Conservation (phyloP, 1,284 basidiomycete species). For the Pterulicium gracile region DNA sequence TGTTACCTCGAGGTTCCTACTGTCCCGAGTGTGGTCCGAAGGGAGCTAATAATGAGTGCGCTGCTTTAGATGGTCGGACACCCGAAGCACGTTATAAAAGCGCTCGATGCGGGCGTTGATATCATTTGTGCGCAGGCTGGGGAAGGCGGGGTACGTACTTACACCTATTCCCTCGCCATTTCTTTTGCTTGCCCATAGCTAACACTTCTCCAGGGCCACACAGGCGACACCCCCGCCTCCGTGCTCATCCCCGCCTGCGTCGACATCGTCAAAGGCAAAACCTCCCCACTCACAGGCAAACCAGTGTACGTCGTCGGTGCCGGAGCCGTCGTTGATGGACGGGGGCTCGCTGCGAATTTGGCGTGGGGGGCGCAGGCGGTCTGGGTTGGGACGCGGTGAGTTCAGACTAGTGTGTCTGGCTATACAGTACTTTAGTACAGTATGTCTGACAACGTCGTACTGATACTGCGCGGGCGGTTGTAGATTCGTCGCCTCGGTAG, state of each 20-base stretch:
- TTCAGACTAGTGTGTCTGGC: no score
- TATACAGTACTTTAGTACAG: no score
- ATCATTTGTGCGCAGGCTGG: conserved; percentile 62
- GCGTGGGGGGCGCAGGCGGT: conserved; percentile 49
- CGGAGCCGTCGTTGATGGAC: conserved; percentile 57
- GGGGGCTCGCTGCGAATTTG: conserved; percentile 52
- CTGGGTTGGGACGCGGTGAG: conserved; percentile 59
- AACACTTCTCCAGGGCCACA: no score
- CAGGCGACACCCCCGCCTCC: conserved; percentile 40
- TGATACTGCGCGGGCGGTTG: no score
- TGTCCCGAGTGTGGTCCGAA: no score
- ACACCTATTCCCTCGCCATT: no score
- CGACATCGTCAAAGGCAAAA: conserved; percentile 44
- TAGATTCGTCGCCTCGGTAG: conserved; percentile 52
- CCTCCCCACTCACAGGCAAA: conserved; percentile 49
- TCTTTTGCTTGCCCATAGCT: no score
- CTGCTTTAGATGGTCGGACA: conserved; percentile 73
- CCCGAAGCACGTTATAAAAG: conserved; percentile 55
- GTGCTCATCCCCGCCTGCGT: conserved; percentile 55
- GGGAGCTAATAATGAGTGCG: no score
- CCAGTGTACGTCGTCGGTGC: conserved; percentile 56
- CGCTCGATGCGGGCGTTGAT: conserved; percentile 50
- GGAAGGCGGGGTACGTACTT: no score
- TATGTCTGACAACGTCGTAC: no score
- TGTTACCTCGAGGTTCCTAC: no score